Evolutionary conservation across 2,329 filamentous ascomycete species (phyloP), one percentile per base, ranked within the genome.

Genomic region (Domatiomyces catenatus): DNA sequence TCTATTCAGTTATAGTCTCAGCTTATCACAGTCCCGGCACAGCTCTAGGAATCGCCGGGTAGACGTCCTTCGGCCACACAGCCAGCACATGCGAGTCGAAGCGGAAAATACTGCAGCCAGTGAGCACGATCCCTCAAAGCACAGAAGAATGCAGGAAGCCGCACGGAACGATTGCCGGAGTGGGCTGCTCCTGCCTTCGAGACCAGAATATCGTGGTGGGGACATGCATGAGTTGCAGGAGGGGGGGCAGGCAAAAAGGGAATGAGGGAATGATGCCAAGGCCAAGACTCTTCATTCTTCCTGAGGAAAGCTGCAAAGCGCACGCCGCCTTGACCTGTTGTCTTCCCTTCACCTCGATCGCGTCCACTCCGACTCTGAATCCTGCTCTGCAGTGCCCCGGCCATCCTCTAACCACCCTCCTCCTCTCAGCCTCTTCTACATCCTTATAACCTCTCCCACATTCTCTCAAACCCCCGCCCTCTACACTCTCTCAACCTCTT

Each of bases 361-460:
- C n/a, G 10, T 8, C 19, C 4, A 45, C 8, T 12, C 43, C 43
- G 19, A 47, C 45, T 8, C 24, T 28, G 45, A 26, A 26, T 32
- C 45, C 18, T 24, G 45, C 18, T 18, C 22, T 32, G 22, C 32
- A 32, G 19, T 15, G 17, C 24, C 22, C 15, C 22, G 20, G 32
- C 22, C 45, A 17, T 26, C 19, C 19, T 39, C 32, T 15, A 15
- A 39, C 15, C 32, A 54, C 53, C 54, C 52, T 52, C 48, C 50
- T 50, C 44, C 10, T 55, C 18, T 47, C 10, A 44, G 20, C n/a
- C n/a, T 49, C 19, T 42, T 12, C n/a, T 50, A 47, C 22, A 51
- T 52, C 61, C 62, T 59, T 55, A 44, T 54, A 53, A 54, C 51
- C 52, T 50, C 55, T 53, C 53, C 55, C 50, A 55, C 52, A 50